Evolutionary conservation across 495 filamentous ascomycete species (phyloP).

Genomic region (Friedmanniomyces simplex): DNA sequence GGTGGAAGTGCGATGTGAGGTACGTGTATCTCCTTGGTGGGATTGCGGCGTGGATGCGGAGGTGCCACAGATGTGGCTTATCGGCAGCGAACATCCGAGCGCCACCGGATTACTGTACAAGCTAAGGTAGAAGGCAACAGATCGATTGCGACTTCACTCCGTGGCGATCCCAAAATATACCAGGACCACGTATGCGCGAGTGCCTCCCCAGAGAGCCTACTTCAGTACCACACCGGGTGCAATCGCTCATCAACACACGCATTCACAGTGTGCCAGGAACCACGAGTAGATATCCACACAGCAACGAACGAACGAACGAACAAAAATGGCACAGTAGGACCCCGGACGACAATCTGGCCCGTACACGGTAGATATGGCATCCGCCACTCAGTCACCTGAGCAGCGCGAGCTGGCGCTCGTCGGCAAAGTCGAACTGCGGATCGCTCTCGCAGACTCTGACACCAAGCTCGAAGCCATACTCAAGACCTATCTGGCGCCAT

Average conservation of each 20-base stretch:
- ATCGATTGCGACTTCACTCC: neutral
- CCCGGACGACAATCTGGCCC: too few species aligned
- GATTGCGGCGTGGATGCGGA: neutral
- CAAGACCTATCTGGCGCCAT: conserved; percentile 64
- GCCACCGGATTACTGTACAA: neutral
- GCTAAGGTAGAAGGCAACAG: neutral
- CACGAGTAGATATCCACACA: too few species aligned
- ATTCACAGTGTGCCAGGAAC: too few species aligned
- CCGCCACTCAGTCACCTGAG: conserved; percentile 32
- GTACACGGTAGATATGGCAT: neutral
- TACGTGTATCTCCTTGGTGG: too few species aligned
- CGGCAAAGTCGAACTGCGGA: conserved; percentile 80
- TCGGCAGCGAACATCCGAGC: neutral
- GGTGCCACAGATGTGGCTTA: neutral
- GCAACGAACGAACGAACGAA: too few species aligned
- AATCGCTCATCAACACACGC: too few species aligned
- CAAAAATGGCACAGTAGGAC: too few species aligned
- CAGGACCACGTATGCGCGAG: too few species aligned
- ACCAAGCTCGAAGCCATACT: conserved; percentile 66
- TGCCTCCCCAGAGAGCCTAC: too few species aligned
- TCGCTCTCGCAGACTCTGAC: conserved; percentile 78
- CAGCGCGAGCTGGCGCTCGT: conserved; percentile 73
- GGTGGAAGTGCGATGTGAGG: neutral
- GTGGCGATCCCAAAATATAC: too few species aligned
- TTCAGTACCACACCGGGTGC: too few species aligned